These are phyloP conservation scores for Teunomyces cretensis DNA, from an alignment of 805 yeast species.

Conservation along the genomic window DNA sequence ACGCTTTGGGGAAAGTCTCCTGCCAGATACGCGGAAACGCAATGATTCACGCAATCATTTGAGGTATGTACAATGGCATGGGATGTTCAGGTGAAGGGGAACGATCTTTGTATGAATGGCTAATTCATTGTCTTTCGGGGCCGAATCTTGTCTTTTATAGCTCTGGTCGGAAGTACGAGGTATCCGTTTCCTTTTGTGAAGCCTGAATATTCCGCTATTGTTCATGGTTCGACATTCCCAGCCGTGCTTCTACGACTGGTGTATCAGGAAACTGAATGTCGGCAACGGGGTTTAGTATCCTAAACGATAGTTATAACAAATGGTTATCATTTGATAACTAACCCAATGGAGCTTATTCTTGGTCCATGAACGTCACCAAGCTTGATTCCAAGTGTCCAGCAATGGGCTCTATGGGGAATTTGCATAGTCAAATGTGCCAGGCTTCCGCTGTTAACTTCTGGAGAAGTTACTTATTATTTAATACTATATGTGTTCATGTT, in stretches of 20 bases:
- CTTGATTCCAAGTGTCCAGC: not conserved
- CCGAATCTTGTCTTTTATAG: slow-evolving; percentile 18
- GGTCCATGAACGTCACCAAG: slow-evolving; percentile 56
- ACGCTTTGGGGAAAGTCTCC: slow-evolving; percentile 90
- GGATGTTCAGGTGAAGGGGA: not conserved
- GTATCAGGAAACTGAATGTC: slow-evolving; percentile 34
- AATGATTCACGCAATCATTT: slow-evolving; percentile 32
- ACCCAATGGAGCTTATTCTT: slow-evolving; percentile 90
- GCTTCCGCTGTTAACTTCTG: slow-evolving; percentile 30
- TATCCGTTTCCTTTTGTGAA: not conserved
- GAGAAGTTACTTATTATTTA: slow-evolving; percentile 24
- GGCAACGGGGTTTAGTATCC: slow-evolving; percentile 61
- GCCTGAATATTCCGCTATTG: not conserved
- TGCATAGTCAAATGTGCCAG: slow-evolving; percentile 71
- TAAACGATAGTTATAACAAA: slow-evolving; percentile 78
- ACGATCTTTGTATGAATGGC: slow-evolving; percentile 2
- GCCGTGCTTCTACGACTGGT: slow-evolving; percentile 20
- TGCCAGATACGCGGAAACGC: slow-evolving; percentile 73
- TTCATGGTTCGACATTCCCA: slow-evolving; percentile 11
- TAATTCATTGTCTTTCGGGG: slow-evolving; percentile 14
- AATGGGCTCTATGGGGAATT: slow-evolving; percentile 8
- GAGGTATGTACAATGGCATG: slow-evolving; percentile 6
- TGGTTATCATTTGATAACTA: slow-evolving; percentile 39
- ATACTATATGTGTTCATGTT: slow-evolving; percentile 12
- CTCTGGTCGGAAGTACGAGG: slow-evolving; percentile 15